Evolutionary conservation across 2,329 filamentous ascomycete genomes (phyloP), one percentile per base, ranked within the genome.

Genomic region (Neonectria neomacrospora): DNA sequence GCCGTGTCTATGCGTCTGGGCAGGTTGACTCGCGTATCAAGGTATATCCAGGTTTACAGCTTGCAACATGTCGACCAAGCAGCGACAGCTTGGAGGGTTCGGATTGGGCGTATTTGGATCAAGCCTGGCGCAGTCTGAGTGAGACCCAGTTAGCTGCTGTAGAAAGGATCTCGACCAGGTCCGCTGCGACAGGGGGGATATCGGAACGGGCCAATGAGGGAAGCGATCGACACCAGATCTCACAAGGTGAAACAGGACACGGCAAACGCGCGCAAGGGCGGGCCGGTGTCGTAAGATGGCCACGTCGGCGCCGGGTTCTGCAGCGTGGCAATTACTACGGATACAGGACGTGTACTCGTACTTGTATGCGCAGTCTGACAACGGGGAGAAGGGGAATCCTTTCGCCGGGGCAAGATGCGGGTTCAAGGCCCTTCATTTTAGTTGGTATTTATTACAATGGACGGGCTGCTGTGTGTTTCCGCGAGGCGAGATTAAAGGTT

Each of bases 401-500:
- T 32, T 26, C 28, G 47, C 30, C 18, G 47, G 28, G 42, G 20
- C 2, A 54, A 44, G 26, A 37, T 30, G 11, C 52, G 37, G 52
- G 18, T 22, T 26, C 37, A 42, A 26, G 23, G 18, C 52, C 32
- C 26, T 47, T 47, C 30, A 47, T 34, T 32, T 47, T 32, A 44
- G 56, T 47, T 23, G 28, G 26, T 37, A 41, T 41, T n/a, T n/a
- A n/a, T 18, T 39, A 39, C 26, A 28, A 44, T 26, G 58, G n/a
- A 23, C 26, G 34, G 34, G 16, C 16, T n/a, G 34, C 32, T 37
- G 28, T 44, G 45, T 53, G 54, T 54, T 54, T 48, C 44, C 53
- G 59, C 54, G 47, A 48, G 28, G 60, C 54, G 60, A 63, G 26
- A 63, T 63, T 63, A 63, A 63, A 58, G 60, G 60, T 47, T 26